Evolutionary conservation across 2,329 filamentous ascomycete species (phyloP).

Genomic region (Microascus cirrosus): DNA sequence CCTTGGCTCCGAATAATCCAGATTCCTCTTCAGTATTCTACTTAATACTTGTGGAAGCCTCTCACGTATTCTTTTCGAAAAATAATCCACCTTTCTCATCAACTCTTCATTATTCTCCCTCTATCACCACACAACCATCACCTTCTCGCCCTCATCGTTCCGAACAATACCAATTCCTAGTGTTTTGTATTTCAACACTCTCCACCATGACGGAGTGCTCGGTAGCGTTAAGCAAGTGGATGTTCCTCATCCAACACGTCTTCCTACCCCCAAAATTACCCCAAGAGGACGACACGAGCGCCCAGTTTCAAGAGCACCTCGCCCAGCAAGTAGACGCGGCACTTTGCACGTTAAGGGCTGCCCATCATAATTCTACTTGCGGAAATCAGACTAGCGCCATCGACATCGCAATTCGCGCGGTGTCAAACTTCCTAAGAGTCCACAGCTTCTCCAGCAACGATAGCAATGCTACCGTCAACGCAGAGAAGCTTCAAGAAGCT

Average conservation of each 20-base stretch:
- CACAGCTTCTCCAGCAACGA: background rate
- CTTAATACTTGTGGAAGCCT: no score
- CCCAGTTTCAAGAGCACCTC: background rate
- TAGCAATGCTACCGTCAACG: background rate
- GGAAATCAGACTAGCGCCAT: background rate
- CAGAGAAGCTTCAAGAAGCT: background rate
- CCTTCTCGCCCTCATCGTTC: no score
- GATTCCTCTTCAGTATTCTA: no score
- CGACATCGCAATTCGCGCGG: background rate
- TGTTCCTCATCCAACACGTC: conserved; percentile 14
- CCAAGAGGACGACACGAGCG: conserved; percentile 7
- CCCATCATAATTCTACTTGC: background rate
- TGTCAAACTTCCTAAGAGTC: background rate
- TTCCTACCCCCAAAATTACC: conserved; percentile 20
- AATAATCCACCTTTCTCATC: no score
- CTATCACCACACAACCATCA: no score
- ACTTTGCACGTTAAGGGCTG: background rate
- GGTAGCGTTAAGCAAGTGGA: no score
- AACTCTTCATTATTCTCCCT: no score
- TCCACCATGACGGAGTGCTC: no score
- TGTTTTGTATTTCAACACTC: no score
- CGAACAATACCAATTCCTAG: no score
- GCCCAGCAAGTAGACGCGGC: background rate
- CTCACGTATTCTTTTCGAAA: no score
- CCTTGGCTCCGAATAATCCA: no score